phyloP scores from a whole-genome alignment of 441 rosid genomes.

The Erysimum cheiri region DNA sequence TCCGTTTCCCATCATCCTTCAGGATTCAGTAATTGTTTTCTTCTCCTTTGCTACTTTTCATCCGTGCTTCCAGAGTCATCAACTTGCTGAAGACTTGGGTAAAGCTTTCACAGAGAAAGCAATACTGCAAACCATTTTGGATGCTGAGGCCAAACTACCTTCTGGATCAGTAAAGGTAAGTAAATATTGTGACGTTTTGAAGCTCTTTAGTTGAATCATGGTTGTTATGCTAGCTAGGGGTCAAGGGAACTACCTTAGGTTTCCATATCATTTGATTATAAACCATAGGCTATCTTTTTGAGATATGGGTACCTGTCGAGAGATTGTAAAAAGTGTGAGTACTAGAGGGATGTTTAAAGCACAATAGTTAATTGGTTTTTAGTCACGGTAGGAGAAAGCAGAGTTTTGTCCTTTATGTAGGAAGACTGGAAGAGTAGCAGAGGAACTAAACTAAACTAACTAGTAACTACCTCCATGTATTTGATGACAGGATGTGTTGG shows the following conservation, averaged over 20 bases:
- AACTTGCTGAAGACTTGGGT: constrained; percentile 88
- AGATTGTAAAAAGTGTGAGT: background rate
- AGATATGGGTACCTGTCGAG: background rate
- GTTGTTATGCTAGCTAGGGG: constrained; percentile 3
- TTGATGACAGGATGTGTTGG: constrained; percentile 58
- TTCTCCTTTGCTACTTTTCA: constrained; percentile 8
- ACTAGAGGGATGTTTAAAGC: background rate
- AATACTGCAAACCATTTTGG: constrained; percentile 64
- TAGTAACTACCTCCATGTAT: background rate
- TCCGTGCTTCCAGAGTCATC: constrained; percentile 59
- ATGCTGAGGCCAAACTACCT: constrained; percentile 61
- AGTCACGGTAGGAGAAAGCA: constrained; percentile 2
- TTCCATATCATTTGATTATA: background rate
- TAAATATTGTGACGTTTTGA: background rate
- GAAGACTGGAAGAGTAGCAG: constrained; percentile 8
- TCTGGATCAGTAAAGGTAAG: constrained; percentile 70
- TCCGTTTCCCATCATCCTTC: background rate
- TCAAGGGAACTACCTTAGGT: background rate
- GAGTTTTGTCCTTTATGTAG: constrained; percentile 15
- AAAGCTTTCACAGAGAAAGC: constrained; percentile 86
- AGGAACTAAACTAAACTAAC: constrained; percentile 6
- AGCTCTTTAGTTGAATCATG: background rate
- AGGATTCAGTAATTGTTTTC: background rate
- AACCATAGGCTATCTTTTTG: background rate
- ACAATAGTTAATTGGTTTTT: background rate